phyloP scores from a whole-genome alignment of 352 stramenopile genomes.

The Peronospora belbahrii region DNA sequence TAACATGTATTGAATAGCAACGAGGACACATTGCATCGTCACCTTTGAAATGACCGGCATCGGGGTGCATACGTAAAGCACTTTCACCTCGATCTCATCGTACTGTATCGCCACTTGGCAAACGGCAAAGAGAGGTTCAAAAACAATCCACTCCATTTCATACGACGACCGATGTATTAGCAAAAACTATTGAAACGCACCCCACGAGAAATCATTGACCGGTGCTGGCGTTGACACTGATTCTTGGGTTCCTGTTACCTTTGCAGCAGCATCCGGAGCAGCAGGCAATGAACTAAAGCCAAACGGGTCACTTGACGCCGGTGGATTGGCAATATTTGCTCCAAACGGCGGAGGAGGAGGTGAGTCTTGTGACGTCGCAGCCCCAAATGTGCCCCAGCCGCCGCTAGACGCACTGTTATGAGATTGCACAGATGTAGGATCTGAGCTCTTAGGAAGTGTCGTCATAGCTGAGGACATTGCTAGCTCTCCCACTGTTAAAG shows the following conservation, averaged over 20 bases:
- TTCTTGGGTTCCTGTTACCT: slow-evolving; percentile 1
- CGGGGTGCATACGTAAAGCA: neutral
- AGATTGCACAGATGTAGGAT: slow-evolving; percentile 9
- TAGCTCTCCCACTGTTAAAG: slow-evolving; percentile 26
- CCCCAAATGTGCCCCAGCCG: slow-evolving; percentile 17
- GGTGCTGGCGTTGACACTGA: neutral
- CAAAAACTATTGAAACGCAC: slow-evolving; percentile 18
- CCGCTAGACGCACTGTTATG: slow-evolving; percentile 16
- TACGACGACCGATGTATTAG: neutral
- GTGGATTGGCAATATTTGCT: neutral
- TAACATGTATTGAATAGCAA: too few relatives aligned
- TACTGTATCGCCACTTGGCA: neutral
- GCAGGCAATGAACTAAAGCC: slow-evolving; percentile 6
- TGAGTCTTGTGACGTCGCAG: slow-evolving; percentile 8
- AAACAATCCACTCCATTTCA: neutral
- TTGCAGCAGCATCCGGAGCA: neutral
- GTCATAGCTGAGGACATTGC: slow-evolving; percentile 10
- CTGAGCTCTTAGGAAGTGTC: slow-evolving; percentile 15
- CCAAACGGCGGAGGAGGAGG: slow-evolving; percentile 10
- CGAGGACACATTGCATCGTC: too few relatives aligned
- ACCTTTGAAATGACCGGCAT: too few relatives aligned
- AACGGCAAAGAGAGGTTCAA: too few relatives aligned
- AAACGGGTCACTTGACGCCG: slow-evolving; percentile 13
- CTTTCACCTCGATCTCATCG: neutral
- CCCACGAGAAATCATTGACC: slow-evolving; percentile 21